Percentiles rank a stretch among this genome's conserved stretches.
Evolutionary conservation across 2,329 filamentous ascomycete genomes (phyloP).

Genomic region (Fusarium globosum): DNA sequence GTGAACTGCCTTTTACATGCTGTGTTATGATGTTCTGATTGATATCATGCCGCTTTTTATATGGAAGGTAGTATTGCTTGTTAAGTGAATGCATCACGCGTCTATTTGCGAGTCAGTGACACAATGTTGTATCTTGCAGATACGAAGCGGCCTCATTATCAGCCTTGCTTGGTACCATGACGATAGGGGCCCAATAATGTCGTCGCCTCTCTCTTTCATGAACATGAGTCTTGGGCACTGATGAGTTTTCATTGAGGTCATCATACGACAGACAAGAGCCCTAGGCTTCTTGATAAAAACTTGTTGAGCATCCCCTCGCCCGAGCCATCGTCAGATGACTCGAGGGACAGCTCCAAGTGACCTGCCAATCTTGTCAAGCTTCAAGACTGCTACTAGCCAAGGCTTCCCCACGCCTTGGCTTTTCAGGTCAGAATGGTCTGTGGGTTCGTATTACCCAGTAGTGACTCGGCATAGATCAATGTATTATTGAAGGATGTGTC

Average conservation of each 20-base stretch:
- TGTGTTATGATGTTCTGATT: background rate
- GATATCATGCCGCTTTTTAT: background rate
- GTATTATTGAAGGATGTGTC: background rate
- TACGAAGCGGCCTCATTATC: background rate
- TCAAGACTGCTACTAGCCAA: background rate
- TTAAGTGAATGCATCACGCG: background rate
- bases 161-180: background rate
- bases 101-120: background rate
- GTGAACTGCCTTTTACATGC: conserved; percentile 6
- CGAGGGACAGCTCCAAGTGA: fast-evolving
- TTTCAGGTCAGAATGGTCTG: background rate
- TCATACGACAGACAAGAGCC: background rate
- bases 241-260: fast-evolving
- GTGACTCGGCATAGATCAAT: background rate
- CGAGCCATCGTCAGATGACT: background rate
- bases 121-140: background rate
- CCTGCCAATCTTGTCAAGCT: background rate
- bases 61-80: conserved; percentile 12
- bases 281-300: background rate
- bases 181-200: too few species aligned
- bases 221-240: fast-evolving
- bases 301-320: background rate
- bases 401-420: background rate
- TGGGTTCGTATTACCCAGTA: background rate
- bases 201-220: fast-evolving